A percentile compares a stretch with the other conserved stretches of the same genome.
Evolutionary conservation across 2,329 filamentous ascomycete species (phyloP).

Genomic region (Talaromyces rugulosus): DNA sequence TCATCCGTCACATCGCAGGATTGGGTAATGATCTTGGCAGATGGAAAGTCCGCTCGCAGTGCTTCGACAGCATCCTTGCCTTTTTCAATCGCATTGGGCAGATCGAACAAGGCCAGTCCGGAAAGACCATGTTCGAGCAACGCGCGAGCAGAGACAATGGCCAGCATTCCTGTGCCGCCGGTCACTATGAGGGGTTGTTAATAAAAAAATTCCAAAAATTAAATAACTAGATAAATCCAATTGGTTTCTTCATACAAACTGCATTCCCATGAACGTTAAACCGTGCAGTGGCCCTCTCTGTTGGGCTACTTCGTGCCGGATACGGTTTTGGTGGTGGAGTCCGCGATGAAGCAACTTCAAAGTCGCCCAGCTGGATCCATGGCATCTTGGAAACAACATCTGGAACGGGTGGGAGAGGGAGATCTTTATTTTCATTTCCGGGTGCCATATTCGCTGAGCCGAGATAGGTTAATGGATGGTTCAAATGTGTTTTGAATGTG

Average conservation of each 20-base stretch:
- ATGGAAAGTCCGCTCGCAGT: conserved; percentile 54
- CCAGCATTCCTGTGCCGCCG: conserved; percentile 63
- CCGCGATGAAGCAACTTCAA: conserved; percentile 16
- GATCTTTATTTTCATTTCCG: background rate
- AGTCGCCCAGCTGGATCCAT: conserved; percentile 22
- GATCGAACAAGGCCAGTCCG: conserved; percentile 59
- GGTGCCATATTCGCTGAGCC: background rate
- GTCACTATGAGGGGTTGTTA: conserved; percentile 45
- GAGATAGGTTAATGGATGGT: background rate
- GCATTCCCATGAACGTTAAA: conserved; percentile 29
- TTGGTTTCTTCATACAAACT: conserved; percentile 18
- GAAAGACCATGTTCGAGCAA: conserved; percentile 64
- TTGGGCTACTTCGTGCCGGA: conserved; percentile 16
- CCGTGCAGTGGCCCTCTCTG: conserved; percentile 24
- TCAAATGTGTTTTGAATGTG: background rate
- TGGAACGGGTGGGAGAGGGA: conserved; percentile 4
- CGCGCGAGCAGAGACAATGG: conserved; percentile 54
- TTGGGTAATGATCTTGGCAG: conserved; percentile 46
- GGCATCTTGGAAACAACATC: conserved; percentile 15
- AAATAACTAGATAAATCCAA: background rate
- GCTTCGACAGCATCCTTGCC: conserved; percentile 40
- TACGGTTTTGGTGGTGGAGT: conserved; percentile 25
- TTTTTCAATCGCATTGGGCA: conserved; percentile 40
- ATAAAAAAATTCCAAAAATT: background rate
- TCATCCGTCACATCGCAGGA: conserved; percentile 59